A percentile compares a stretch with the other conserved stretches of the same genome.
Conservation (phyloP, 352 stramenopile species). For the Phytophthora fragariaefolia region DNA sequence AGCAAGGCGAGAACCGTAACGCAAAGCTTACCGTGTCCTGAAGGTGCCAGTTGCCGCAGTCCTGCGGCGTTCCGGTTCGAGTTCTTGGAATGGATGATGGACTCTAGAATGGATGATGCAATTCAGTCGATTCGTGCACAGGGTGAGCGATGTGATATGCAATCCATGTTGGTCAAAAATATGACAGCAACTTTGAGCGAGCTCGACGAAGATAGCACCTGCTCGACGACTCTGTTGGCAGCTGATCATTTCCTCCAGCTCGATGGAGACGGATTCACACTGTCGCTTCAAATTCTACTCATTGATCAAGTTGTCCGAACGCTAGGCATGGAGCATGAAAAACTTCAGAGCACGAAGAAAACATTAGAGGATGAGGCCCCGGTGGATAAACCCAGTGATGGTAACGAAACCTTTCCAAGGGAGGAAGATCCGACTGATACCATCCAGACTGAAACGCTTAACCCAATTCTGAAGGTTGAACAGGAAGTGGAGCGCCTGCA, state of each 20-base stretch:
- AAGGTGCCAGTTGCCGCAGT: constrained; percentile 74
- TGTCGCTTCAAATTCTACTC: constrained; percentile 83
- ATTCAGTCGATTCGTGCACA: constrained; percentile 73
- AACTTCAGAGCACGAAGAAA: constrained; percentile 41
- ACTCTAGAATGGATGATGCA: constrained; percentile 69
- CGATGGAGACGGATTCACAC: constrained; percentile 69
- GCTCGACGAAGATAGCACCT: constrained; percentile 26
- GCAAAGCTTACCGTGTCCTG: constrained; percentile 68
- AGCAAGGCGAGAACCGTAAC: constrained; percentile 78
- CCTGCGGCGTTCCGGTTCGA: constrained; percentile 81
- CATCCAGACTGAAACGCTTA: constrained; percentile 9
- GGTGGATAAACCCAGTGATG: constrained; percentile 2
- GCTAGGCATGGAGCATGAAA: constrained; percentile 63
- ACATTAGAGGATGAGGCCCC: constrained; percentile 26
- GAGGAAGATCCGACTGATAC: constrained; percentile 20
- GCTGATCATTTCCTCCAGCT: constrained; percentile 74
- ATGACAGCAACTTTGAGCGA: constrained; percentile 55
- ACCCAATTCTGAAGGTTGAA: constrained; percentile 35
- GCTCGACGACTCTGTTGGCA: constrained; percentile 17
- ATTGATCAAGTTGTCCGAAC: constrained; percentile 80
- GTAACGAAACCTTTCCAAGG: background rate
- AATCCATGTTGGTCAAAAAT: constrained; percentile 66
- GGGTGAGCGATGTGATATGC: constrained; percentile 74
- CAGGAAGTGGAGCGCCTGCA: constrained; percentile 61
- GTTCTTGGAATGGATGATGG: constrained; percentile 85